Evolutionary conservation across 2,329 filamentous ascomycete species (phyloP).

Genomic region (Cylindrodendrum hubeiense): DNA sequence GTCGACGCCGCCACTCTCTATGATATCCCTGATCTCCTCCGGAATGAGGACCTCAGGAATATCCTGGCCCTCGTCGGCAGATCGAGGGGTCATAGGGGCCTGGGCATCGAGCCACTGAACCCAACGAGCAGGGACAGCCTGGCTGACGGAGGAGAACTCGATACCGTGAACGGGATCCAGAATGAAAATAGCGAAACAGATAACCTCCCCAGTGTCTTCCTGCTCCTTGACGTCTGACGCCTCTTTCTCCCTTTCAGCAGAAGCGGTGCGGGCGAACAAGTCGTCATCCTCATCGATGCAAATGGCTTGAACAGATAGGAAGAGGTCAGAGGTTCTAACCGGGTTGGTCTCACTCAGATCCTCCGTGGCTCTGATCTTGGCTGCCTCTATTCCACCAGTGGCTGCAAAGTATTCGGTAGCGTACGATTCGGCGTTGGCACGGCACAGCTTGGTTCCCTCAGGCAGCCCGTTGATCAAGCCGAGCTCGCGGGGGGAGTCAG

Average conservation of each 20-base stretch:
- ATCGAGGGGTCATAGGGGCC: conserved; percentile 65
- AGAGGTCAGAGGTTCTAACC: conserved; percentile 92
- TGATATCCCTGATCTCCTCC: conserved; percentile 88
- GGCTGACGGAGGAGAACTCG: conserved; percentile 84
- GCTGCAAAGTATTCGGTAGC: conserved; percentile 85
- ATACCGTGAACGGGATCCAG: conserved; percentile 93
- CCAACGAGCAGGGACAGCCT: conserved; percentile 88
- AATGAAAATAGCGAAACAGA: conserved; percentile 83
- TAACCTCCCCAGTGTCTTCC: conserved; percentile 68
- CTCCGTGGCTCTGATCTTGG: conserved; percentile 83
- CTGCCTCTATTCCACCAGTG: conserved; percentile 83
- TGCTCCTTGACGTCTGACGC: conserved; percentile 64
- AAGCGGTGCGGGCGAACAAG: conserved; percentile 74
- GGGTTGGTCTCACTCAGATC: conserved; percentile 87
- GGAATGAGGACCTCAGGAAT: conserved; percentile 64
- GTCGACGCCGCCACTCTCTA: conserved; percentile 82
- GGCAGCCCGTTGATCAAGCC: conserved; percentile 83
- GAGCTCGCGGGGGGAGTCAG: conserved; percentile 77
- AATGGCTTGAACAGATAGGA: conserved; percentile 94
- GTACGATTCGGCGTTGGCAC: conserved; percentile 90
- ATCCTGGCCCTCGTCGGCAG: conserved; percentile 60
- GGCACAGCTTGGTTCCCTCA: conserved; percentile 91
- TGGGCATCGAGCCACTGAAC: conserved; percentile 90
- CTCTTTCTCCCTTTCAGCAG: conserved; percentile 67
- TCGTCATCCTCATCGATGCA: conserved; percentile 71